These are phyloP conservation scores for Fraxinus velutina DNA, from an alignment of 305 asterid genomes.

Conservation along the genomic window DNA sequence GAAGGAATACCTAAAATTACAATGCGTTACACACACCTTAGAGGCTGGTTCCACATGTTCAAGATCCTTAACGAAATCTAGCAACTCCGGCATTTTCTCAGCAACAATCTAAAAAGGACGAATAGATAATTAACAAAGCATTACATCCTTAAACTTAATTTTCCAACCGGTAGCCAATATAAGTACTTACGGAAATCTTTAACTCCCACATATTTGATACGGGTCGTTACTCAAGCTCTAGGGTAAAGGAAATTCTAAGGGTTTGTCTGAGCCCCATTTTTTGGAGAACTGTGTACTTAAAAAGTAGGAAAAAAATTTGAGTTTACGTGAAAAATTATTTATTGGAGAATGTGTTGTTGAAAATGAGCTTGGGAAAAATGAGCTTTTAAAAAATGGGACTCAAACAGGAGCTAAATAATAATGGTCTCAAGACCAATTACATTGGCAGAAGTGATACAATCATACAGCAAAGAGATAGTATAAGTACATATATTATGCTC, in stretches of 20 bases:
- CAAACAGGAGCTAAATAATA: background rate
- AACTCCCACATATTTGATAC: background rate
- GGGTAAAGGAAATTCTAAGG: background rate
- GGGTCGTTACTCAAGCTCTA: background rate
- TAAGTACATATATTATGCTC: slow-evolving; percentile 14
- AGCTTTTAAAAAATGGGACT: background rate
- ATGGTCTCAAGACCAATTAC: background rate
- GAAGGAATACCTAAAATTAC: slow-evolving; percentile 13
- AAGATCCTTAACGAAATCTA: slow-evolving; percentile 90
- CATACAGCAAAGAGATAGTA: slow-evolving; percentile 4
- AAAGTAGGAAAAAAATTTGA: background rate
- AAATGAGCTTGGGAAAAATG: background rate
- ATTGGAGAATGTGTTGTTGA: background rate
- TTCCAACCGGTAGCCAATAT: slow-evolving; percentile 6
- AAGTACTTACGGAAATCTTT: background rate
- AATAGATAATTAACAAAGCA: slow-evolving; percentile 14
- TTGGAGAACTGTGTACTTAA: background rate
- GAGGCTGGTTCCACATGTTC: slow-evolving; percentile 91
- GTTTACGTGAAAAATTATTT: too few relatives aligned
- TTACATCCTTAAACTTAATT: slow-evolving; percentile 6
- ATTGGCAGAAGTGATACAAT: slow-evolving; percentile 1
- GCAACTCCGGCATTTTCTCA: slow-evolving; percentile 87
- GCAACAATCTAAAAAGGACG: slow-evolving; percentile 57
- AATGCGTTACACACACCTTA: slow-evolving; percentile 50
- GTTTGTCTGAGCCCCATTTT: background rate